phyloP scores from a whole-genome alignment of 1,284 basidiomycete genomes.

The Rhodotorula mucilaginosa region DNA sequence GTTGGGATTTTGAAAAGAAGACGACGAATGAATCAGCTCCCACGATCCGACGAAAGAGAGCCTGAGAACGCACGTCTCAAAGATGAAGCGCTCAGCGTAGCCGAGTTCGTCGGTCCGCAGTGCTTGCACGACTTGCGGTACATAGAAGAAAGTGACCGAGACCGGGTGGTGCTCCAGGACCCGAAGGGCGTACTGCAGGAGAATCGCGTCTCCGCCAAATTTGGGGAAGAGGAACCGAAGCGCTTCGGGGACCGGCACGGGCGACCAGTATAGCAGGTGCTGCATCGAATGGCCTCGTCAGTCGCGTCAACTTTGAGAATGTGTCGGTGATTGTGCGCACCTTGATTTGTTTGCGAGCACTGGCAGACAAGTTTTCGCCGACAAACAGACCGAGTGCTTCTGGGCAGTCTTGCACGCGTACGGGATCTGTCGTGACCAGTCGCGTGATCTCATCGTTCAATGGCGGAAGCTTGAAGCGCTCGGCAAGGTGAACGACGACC shows the following conservation, averaged over 20 bases:
- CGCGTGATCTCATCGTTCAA: slow-evolving; percentile 69
- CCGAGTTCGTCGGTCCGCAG: slow-evolving; percentile 76
- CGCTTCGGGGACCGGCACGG: slow-evolving; percentile 82
- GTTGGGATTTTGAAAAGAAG: neutral
- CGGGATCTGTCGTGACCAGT: slow-evolving; percentile 71
- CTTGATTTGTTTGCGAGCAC: slow-evolving; percentile 66
- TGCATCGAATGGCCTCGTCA: slow-evolving; percentile 47
- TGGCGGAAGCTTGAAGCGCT: slow-evolving; percentile 71
- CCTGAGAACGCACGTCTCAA: slow-evolving; percentile 63
- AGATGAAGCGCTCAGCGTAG: slow-evolving; percentile 93
- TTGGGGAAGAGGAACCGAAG: slow-evolving; percentile 69
- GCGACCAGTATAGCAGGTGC: slow-evolving; percentile 83
- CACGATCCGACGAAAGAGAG: neutral
- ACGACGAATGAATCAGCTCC: neutral
- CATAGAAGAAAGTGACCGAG: slow-evolving; percentile 96
- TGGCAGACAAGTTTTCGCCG: slow-evolving; percentile 64
- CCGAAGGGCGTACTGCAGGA: slow-evolving; percentile 95
- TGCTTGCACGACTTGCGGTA: slow-evolving; percentile 97
- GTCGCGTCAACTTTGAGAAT: too few relatives aligned
- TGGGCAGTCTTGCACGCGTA: slow-evolving; percentile 68
- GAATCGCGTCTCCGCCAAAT: slow-evolving; percentile 72
- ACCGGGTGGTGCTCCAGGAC: slow-evolving; percentile 93
- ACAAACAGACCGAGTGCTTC: slow-evolving; percentile 78
- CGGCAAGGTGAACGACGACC: slow-evolving; percentile 76
- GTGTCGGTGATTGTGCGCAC: slow-evolving; percentile 51